Conservation (phyloP, 257 asterid species). For the Salvia hispanica region DNA sequence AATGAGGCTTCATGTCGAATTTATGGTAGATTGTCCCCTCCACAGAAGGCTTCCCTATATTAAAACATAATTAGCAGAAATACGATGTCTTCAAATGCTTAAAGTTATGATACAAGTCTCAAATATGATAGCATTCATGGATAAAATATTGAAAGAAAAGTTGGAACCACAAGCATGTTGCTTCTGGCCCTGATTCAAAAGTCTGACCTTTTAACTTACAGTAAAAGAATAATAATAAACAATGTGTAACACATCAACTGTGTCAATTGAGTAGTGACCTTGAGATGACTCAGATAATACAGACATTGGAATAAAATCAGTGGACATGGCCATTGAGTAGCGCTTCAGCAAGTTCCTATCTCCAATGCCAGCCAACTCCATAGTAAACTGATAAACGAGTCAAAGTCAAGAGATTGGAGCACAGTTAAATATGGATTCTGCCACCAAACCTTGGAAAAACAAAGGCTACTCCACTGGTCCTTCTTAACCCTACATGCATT, state of each 20-base stretch:
- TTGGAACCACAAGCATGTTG: constrained; percentile 3
- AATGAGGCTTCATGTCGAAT: constrained; percentile 82
- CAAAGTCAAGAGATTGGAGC: constrained; percentile 33
- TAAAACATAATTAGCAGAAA: constrained; percentile 9
- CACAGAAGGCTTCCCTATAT: constrained; percentile 64
- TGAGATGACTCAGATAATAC: constrained; percentile 79
- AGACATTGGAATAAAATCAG: constrained; percentile 81
- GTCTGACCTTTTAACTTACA: constrained; percentile 17
- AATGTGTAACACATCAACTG: not conserved
- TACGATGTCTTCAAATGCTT: not conserved
- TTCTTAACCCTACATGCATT: constrained; percentile 25
- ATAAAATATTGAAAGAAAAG: not conserved
- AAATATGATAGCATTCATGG: not conserved
- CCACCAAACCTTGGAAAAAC: constrained; percentile 17
- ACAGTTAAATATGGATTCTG: constrained; percentile 20
- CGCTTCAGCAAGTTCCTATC: constrained; percentile 58
- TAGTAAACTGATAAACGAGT: constrained; percentile 62
- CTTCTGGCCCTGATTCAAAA: constrained; percentile 20
- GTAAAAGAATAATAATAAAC: not conserved
- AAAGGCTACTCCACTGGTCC: constrained; percentile 9
- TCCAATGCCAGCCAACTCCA: constrained; percentile 73
- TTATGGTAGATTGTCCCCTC: constrained; percentile 86
- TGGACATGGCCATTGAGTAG: constrained; percentile 87
- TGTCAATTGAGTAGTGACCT: constrained; percentile 45
- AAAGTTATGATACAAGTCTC: constrained; percentile 1